These are phyloP conservation scores for Porpolomopsis calyptriformis DNA, from an alignment of 768 basidiomycete species.

Conservation along the genomic window DNA sequence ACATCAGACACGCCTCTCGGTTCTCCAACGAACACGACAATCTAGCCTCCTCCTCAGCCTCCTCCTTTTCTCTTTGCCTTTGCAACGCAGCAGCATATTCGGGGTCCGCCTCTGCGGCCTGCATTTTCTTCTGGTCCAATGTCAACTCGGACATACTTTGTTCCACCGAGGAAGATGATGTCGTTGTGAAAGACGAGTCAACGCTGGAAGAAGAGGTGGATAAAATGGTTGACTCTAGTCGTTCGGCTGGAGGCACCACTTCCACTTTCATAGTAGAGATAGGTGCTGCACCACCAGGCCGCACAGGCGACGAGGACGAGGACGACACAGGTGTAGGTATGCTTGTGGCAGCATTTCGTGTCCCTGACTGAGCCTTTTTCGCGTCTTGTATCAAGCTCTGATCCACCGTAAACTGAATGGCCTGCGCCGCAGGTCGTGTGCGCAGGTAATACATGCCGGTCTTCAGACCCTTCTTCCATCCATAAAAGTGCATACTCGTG, in stretches of 20 bases:
- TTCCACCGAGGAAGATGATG: slow-evolving; percentile 9
- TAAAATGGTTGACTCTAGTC: neutral
- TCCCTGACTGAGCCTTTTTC: slow-evolving; percentile 33
- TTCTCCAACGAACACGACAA: slow-evolving; percentile 82
- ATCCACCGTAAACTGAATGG: slow-evolving; percentile 97
- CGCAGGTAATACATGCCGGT: slow-evolving; percentile 98
- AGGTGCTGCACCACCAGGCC: slow-evolving; percentile 10
- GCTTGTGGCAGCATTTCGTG: slow-evolving; percentile 14
- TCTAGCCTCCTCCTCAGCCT: slow-evolving; percentile 76
- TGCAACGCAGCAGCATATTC: slow-evolving; percentile 74
- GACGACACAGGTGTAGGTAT: slow-evolving; percentile 25
- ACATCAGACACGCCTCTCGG: slow-evolving; percentile 91
- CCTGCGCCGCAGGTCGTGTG: slow-evolving; percentile 87
- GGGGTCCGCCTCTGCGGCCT: slow-evolving; percentile 49
- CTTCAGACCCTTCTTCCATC: slow-evolving; percentile 99
- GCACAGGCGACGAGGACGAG: slow-evolving; percentile 19
- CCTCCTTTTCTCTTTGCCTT: slow-evolving; percentile 54
- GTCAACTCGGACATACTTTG: slow-evolving; percentile 24
- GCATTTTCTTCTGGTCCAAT: slow-evolving; percentile 38
- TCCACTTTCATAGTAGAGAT: neutral
- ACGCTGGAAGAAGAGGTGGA: slow-evolving; percentile 12
- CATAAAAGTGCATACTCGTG: slow-evolving; percentile 96
- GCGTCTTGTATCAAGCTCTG: slow-evolving; percentile 62
- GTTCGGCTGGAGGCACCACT: no score
- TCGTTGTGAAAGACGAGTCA: slow-evolving; percentile 20